These are phyloP conservation scores for Blumeriella jaapii DNA, from an alignment of 2,329 filamentous ascomycete species.

Conservation along the genomic window DNA sequence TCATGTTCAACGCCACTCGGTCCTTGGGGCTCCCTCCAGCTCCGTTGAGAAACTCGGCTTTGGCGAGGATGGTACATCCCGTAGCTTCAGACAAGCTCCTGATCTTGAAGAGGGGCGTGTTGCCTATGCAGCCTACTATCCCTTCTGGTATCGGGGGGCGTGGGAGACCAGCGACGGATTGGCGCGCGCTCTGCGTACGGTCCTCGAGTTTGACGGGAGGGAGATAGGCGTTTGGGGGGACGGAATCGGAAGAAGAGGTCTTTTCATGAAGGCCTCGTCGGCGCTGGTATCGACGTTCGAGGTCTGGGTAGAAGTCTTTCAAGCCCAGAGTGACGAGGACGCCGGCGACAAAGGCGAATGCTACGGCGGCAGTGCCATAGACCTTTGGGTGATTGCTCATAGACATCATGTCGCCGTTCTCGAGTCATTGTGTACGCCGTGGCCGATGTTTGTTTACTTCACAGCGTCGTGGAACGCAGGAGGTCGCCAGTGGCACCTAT, in stretches of 20 bases:
- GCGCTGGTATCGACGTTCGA: conserved; percentile 52
- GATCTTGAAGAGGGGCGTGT: conserved; percentile 82
- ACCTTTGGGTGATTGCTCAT: conserved; percentile 48
- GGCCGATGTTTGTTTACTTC: conserved; percentile 1
- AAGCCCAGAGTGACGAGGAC: conserved; percentile 64
- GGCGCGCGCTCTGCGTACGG: conserved; percentile 33
- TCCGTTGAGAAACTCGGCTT: conserved; percentile 93
- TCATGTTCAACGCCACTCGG: conserved; percentile 84
- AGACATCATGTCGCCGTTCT: conserved; percentile 36
- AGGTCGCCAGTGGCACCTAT: too few species aligned
- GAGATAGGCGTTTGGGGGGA: conserved; percentile 22
- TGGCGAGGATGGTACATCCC: conserved; percentile 80
- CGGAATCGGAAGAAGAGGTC: conserved; percentile 13
- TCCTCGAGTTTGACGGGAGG: conserved; percentile 44
- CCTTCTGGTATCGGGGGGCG: conserved; percentile 50
- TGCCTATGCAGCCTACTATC: conserved; percentile 84
- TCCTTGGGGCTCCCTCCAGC: conserved; percentile 93
- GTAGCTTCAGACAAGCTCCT: conserved; percentile 77
- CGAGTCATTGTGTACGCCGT: not conserved
- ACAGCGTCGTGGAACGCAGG: too few species aligned
- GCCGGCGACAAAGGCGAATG: conserved; percentile 66
- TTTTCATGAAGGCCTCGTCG: conserved; percentile 27
- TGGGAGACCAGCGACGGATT: conserved; percentile 17
- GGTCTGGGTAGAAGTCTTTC: conserved; percentile 69
- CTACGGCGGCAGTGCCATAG: conserved; percentile 54